Evolutionary conservation across 805 yeast genomes (phyloP).

Genomic region (Metschnikowia picachoensis): DNA sequence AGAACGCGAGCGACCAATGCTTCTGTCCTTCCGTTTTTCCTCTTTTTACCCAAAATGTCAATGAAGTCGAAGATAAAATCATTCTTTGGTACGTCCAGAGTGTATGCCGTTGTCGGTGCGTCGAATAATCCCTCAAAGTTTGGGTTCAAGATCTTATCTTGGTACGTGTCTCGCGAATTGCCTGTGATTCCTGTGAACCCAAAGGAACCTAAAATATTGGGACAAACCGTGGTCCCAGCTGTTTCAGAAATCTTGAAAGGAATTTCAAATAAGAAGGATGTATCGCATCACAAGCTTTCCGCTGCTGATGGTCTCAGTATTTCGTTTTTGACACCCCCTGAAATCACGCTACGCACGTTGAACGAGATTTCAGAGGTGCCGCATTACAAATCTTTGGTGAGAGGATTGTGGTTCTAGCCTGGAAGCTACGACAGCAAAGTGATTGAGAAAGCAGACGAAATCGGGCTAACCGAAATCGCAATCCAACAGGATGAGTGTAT

Average conservation of each 20-base stretch:
- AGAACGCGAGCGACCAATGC: background rate
- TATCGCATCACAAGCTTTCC: slow-evolving; percentile 25
- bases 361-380: slow-evolving; percentile 37
- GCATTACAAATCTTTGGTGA: slow-evolving; percentile 37
- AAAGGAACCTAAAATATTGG: slow-evolving; percentile 43
- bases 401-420: slow-evolving; percentile 80
- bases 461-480: slow-evolving; percentile 30
- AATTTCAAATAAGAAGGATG: slow-evolving; percentile 15
- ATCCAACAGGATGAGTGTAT: slow-evolving; percentile 62
- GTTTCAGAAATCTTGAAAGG: slow-evolving; percentile 28
- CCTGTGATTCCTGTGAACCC: slow-evolving; percentile 70
- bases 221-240: slow-evolving; percentile 34
- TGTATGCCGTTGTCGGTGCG: slow-evolving; percentile 70
- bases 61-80: slow-evolving; percentile 34
- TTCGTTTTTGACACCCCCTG: slow-evolving; percentile 76
- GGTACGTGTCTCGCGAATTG: slow-evolving; percentile 59
- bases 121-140: slow-evolving; percentile 59
- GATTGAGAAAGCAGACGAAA: slow-evolving; percentile 37
- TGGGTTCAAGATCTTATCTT: slow-evolving; percentile 63
- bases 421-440: slow-evolving; percentile 62
- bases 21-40: background rate
- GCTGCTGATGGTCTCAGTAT: slow-evolving; percentile 47
- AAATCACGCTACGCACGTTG: slow-evolving; percentile 41
- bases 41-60: slow-evolving; percentile 25
- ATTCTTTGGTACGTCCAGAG: slow-evolving; percentile 52